Evolutionary conservation across 768 basidiomycete genomes (phyloP), one percentile per base, ranked within the genome.

Genomic region (Hemileccinum impolitum): DNA sequence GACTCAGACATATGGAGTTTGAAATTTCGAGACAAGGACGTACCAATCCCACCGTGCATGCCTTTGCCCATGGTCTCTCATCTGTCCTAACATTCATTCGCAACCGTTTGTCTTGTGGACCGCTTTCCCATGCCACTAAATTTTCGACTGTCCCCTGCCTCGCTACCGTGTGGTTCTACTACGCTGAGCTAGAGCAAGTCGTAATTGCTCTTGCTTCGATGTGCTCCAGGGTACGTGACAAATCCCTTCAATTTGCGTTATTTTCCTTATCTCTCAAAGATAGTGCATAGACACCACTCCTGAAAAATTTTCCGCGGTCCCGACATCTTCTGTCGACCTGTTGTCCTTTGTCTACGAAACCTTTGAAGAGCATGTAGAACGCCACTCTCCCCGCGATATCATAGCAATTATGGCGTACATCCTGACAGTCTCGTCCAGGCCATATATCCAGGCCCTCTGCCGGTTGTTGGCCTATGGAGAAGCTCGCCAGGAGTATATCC

Each of bases 1-100:
- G n/a, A 42, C 34, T 18, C 43, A 32, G 26, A 51, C 42, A 47
- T 43, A 53, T 38, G 21, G 55, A 45, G 21, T 31, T 39, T 30
- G 45, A 38, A 48, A 46, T 12, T 40, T 46, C 8, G 44, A 83
- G 79, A 54, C 74, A 70, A 50, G 65, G 71, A 9, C 70, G 65
- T 39, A 73, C 75, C 49, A 77, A 75, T 8, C 73, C 84, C 6
- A 80, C 80, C 9, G 69, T 81, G 14, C 80, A 87, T 59, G 81
- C 87, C 3, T 82, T 88, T 54, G 75, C 78, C 0, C 85, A 90
- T 61, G 73, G 80, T 0, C 68, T 88, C 4, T 80, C 84, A 2
- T 78, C 78, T 0, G 70, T 79, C 3, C 66, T 86, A 1, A 63
- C 68, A 4, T 77, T 72, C 54, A 61, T 87, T 30, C 77, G 81